Evolutionary conservation across 495 filamentous ascomycete species (phyloP), one percentile per base, ranked within the genome.

Genomic region (Rusavskia elegans): DNA sequence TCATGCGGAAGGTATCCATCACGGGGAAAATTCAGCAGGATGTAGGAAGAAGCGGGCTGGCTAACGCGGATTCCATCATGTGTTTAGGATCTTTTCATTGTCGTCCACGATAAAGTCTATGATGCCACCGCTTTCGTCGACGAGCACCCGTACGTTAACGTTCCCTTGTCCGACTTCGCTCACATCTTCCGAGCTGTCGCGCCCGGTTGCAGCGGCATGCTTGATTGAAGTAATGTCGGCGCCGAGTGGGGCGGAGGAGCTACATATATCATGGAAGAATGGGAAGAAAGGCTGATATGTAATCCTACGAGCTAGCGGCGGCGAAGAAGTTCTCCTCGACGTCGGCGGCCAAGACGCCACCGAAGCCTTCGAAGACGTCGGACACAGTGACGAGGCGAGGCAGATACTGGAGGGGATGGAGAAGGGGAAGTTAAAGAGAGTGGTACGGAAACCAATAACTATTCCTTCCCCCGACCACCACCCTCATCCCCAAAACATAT

Each of bases 131-230:
- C 78, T 64, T 99, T 99, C 71, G 75, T 97, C 53, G 90, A 97
- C 66, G 93, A 99, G 81, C 93, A 99, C 72, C 93, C 93, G 90
- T 98, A 87, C 69, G 92, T 89, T 30, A n/a, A n/a, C n/a, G n/a
- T n/a, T 10, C 7, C 48, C 2, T 29, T 52, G 2, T 27, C 30
- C 48, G 25, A n/a, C 35, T 11, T 17, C 41, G 6, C 16, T 17
- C 5, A 4, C 17, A 1, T 19, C 20, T 20, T 1, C 41, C 20
- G 10, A 11, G 16, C 5, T 21, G 25, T 27, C 7, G 25, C n/a
- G 25, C 25, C 7, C 4, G 4, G 4, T 3, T 6, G 25, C 25
- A 27, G 25, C 25, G 25, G 25, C 4, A 27, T 27, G 25, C 25
- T 27, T 27, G 25, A 27, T 27, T 27, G 25, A 27, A 27, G 2